phyloP scores from a whole-genome alignment of 2,329 filamentous ascomycete genomes.

The Aspergillus neotritici region DNA sequence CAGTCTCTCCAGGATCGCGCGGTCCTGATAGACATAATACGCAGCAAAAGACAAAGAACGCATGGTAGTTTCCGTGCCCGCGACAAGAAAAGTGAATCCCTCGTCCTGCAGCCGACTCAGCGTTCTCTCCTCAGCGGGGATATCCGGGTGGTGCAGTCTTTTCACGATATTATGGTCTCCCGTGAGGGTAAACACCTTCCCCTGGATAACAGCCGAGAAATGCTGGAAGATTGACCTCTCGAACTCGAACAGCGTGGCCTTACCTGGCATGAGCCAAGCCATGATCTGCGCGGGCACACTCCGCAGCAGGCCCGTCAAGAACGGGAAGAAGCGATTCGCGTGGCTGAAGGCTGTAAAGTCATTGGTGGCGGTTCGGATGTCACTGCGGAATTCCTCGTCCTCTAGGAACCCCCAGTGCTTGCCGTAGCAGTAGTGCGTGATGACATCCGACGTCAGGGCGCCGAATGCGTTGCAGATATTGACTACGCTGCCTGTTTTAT shows the following conservation, averaged over 20 bases:
- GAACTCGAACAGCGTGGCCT: too few species aligned
- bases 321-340: slow-evolving; percentile 15
- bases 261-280: slow-evolving; percentile 4
- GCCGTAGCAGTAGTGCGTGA: too few species aligned
- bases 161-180: too few species aligned
- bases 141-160: background rate
- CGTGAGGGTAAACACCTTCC: too few species aligned
- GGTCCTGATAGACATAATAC: slow-evolving; percentile 23
- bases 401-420: too few species aligned
- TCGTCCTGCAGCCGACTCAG: slow-evolving; percentile 24
- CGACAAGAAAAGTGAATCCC: slow-evolving; percentile 33
- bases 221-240: too few species aligned
- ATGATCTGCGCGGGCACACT: slow-evolving; percentile 10
- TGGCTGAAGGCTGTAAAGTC: slow-evolving; percentile 23
- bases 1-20: slow-evolving; percentile 14
- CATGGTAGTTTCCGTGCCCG: slow-evolving; percentile 38
- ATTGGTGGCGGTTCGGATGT: slow-evolving; percentile 7
- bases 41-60: slow-evolving; percentile 22
- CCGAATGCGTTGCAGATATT: too few species aligned
- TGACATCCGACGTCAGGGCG: too few species aligned
- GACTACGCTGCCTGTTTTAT: slow-evolving; percentile 4
- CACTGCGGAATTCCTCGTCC: too few species aligned
- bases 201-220: too few species aligned
- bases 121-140: slow-evolving; percentile 3
- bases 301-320: slow-evolving; percentile 5